These are phyloP conservation scores for Fistulifera solaris DNA, from an alignment of 108 stramenopile species.

Conservation along the genomic window DNA sequence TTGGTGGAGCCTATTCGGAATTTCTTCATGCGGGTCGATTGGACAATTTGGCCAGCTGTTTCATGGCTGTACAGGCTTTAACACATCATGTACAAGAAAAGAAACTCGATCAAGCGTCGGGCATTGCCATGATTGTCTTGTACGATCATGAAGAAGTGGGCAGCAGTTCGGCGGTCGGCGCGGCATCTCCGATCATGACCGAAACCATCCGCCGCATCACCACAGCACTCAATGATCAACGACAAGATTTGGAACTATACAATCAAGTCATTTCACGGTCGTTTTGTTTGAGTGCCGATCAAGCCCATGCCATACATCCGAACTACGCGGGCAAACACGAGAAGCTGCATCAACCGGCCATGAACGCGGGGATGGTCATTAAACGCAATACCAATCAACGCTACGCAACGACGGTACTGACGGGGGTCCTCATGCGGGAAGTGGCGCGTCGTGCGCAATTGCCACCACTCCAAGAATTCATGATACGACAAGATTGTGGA, in stretches of 20 bases:
- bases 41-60: slow-evolving; percentile 94
- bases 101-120: slow-evolving; percentile 37
- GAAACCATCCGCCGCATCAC: slow-evolving; percentile 73
- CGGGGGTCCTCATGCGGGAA: slow-evolving; percentile 82
- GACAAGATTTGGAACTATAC: background rate
- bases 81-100: slow-evolving; percentile 42
- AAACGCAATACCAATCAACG: slow-evolving; percentile 96
- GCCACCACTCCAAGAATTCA: slow-evolving; percentile 82
- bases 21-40: slow-evolving; percentile 90
- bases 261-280: background rate
- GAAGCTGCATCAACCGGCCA: slow-evolving; percentile 79
- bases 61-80: slow-evolving; percentile 66
- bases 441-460: slow-evolving; percentile 57
- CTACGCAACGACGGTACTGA: slow-evolving; percentile 89
- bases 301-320: slow-evolving; percentile 96
- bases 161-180: slow-evolving; percentile 59
- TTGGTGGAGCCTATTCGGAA: slow-evolving; percentile 82
- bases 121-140: slow-evolving; percentile 79
- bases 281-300: slow-evolving; percentile 68
- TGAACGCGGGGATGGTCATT: slow-evolving; percentile 95
- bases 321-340: slow-evolving; percentile 96
- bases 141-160: slow-evolving; percentile 99
- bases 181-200: slow-evolving; percentile 75
- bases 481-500: slow-evolving; percentile 89
- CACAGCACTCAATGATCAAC: slow-evolving; percentile 27